These are phyloP conservation scores for Epipyxis sp. DNA, from an alignment of 108 stramenopile species.

Conservation along the genomic window DNA sequence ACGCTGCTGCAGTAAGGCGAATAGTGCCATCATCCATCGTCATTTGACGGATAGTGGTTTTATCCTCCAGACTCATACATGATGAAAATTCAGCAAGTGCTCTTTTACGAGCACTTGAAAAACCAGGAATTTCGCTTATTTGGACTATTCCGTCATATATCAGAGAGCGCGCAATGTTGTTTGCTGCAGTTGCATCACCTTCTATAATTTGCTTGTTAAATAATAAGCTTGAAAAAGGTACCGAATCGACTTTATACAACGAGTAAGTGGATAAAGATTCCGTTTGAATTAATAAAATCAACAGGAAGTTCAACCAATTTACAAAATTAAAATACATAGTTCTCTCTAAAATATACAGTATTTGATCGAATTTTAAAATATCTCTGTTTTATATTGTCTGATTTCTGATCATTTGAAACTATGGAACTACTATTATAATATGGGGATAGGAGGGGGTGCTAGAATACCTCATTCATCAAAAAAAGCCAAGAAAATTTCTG, in stretches of 20 bases:
- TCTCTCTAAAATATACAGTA: too few species aligned
- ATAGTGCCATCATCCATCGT: conserved; percentile 17
- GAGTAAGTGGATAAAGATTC: background rate
- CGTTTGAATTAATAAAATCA: too few species aligned
- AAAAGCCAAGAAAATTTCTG: too few species aligned
- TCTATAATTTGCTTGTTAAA: too few species aligned
- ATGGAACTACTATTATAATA: too few species aligned
- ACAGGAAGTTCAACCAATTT: too few species aligned
- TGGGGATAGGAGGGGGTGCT: too few species aligned
- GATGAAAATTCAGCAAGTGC: background rate
- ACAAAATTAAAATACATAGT: too few species aligned
- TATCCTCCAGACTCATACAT: background rate
- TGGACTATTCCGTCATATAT: background rate
- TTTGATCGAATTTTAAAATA: too few species aligned
- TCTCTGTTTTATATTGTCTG: too few species aligned
- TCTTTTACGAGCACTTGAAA: background rate
- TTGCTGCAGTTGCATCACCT: background rate
- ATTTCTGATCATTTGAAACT: too few species aligned
- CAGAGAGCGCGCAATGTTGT: background rate
- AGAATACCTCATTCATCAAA: too few species aligned
- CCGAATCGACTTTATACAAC: background rate
- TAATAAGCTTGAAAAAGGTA: background rate
- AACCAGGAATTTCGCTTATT: conserved; percentile 12
- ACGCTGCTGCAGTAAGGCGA: conserved; percentile 1
- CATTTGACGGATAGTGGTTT: background rate